These are phyloP conservation scores for Chenopodium suecicum DNA, from an alignment of 148 eudicot species.

Conservation along the genomic window DNA sequence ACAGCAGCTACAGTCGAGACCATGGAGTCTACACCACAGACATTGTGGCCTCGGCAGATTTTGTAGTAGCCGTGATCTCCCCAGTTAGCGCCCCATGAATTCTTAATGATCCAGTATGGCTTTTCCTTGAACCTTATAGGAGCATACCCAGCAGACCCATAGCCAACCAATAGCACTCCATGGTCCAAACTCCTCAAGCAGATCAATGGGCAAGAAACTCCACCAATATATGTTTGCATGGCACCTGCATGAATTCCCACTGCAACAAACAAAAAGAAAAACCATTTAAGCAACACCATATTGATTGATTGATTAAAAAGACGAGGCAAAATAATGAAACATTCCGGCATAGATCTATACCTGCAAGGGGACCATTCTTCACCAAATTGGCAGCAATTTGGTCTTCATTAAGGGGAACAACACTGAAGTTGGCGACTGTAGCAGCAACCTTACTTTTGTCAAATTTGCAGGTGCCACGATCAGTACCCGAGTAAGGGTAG, in stretches of 20 bases:
- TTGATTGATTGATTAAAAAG: neutral
- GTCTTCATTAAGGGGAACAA: constrained; percentile 60
- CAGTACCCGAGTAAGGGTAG: constrained; percentile 76
- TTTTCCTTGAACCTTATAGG: constrained; percentile 65
- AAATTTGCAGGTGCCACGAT: constrained; percentile 56
- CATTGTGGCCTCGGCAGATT: constrained; percentile 64
- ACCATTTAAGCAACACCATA: neutral
- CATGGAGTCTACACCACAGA: constrained; percentile 79
- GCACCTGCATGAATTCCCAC: constrained; percentile 78
- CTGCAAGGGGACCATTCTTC: constrained; percentile 85
- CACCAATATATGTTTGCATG: constrained; percentile 76
- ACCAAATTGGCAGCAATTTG: constrained; percentile 88
- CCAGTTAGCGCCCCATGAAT: constrained; percentile 83
- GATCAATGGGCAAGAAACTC: constrained; percentile 80
- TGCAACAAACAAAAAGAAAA: constrained; percentile 30
- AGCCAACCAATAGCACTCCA: constrained; percentile 81
- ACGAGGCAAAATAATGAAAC: too few species aligned
- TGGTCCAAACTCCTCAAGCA: constrained; percentile 70
- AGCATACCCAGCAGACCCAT: constrained; percentile 62
- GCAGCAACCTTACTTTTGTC: constrained; percentile 71
- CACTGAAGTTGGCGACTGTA: constrained; percentile 71
- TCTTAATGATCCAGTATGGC: constrained; percentile 89
- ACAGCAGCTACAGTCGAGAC: constrained; percentile 68
- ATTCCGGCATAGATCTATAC: constrained; percentile 30
- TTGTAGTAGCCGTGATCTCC: constrained; percentile 79